Conservation (phyloP, 2,329 filamentous ascomycete genomes). For the Metarhizium guizhouense region DNA sequence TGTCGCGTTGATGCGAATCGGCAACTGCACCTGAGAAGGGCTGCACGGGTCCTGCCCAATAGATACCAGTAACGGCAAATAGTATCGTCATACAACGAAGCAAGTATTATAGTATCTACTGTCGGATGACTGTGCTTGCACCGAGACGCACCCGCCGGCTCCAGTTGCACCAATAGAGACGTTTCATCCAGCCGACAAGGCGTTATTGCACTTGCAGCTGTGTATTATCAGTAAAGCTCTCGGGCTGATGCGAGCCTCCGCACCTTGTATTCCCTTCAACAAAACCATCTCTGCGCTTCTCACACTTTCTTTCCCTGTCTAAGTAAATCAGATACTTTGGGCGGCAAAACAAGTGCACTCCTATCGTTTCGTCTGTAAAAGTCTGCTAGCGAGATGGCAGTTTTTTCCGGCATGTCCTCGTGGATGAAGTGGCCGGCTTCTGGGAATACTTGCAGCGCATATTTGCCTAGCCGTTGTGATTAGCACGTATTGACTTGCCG, state of each 20-base stretch:
- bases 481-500: neutral
- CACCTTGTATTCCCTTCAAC: neutral
- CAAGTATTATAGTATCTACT: too few species aligned
- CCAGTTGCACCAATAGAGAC: too few species aligned
- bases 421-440: slow-evolving; percentile 96
- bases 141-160: too few species aligned
- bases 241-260: neutral
- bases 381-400: slow-evolving; percentile 74
- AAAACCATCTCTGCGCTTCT: slow-evolving; percentile 1
- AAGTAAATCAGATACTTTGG: slow-evolving; percentile 75
- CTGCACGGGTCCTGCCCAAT: too few species aligned
- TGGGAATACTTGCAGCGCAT: slow-evolving; percentile 87
- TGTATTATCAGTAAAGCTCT: neutral
- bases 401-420: slow-evolving; percentile 88
- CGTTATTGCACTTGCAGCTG: too few species aligned
- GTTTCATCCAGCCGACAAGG: too few species aligned
- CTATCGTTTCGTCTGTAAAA: slow-evolving; percentile 90
- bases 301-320: slow-evolving; percentile 53
- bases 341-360: slow-evolving; percentile 74
- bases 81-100: too few species aligned
- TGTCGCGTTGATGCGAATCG: neutral
- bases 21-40: neutral
- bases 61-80: too few species aligned
- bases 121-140: too few species aligned
- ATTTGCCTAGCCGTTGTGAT: slow-evolving; percentile 55